phyloP scores from a whole-genome alignment of 805 yeast genomes.

The Trichomonascus vanleenenianus region DNA sequence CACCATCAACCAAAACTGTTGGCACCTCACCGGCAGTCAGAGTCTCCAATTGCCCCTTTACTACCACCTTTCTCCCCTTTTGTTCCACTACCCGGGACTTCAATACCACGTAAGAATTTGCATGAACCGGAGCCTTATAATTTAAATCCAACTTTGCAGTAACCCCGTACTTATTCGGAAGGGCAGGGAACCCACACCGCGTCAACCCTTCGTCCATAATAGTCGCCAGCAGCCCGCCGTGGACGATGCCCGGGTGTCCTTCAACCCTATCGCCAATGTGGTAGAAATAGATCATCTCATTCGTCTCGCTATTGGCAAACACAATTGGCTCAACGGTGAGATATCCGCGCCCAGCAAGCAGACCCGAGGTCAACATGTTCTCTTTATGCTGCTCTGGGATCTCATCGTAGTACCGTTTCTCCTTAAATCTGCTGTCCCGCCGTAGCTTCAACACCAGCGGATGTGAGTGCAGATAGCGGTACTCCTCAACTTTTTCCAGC shows the following conservation, averaged over 20 bases:
- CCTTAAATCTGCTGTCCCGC: constrained; percentile 16
- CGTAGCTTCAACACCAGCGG: constrained; percentile 21
- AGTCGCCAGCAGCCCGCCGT: constrained; percentile 73
- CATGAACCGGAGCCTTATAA: constrained; percentile 38
- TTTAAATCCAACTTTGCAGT: constrained; percentile 67
- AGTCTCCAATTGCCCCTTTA: constrained; percentile 49
- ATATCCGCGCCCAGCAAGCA: constrained; percentile 58
- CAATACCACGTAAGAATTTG: constrained; percentile 54
- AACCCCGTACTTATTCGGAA: constrained; percentile 76
- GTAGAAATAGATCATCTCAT: constrained; percentile 53
- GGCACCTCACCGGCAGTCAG: constrained; percentile 16
- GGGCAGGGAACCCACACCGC: constrained; percentile 60
- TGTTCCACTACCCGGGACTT: constrained; percentile 52
- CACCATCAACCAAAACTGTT: constrained; percentile 48
- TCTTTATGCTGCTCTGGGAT: constrained; percentile 19
- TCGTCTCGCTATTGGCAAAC: constrained; percentile 42
- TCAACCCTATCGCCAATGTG: constrained; percentile 58
- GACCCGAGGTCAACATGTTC: constrained; percentile 42
- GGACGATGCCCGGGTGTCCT: constrained; percentile 40
- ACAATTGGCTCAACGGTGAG: constrained; percentile 72
- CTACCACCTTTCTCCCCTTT: constrained; percentile 67
- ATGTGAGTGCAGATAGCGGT: constrained; percentile 14
- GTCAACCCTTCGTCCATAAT: constrained; percentile 71
- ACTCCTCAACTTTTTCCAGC: constrained; percentile 2
- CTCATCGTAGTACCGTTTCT: constrained; percentile 22